A percentile compares a stretch with the other conserved stretches of the same genome.
Conservation (phyloP, 1,139 yeast species). For the Yamadazyma pseudoaaseri region DNA sequence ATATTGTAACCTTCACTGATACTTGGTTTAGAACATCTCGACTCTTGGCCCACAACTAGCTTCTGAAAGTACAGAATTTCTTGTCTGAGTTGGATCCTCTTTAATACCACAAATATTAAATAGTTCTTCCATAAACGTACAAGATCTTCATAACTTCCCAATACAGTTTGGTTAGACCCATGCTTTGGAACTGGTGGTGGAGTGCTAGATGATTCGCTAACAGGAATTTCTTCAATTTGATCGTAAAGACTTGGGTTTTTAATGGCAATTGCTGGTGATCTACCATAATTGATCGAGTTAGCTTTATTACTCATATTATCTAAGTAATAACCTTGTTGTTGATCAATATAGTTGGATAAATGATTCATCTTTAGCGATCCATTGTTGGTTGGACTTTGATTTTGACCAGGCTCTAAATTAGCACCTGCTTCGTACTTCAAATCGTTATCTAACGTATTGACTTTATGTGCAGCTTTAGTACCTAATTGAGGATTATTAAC, state of each 20-base stretch:
- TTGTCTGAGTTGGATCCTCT: conserved; percentile 41
- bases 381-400: conserved; percentile 19
- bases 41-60: conserved; percentile 21
- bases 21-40: conserved; percentile 9
- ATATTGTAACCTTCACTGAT: conserved; percentile 9
- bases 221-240: conserved; percentile 18
- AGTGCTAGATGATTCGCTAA: conserved; percentile 18
- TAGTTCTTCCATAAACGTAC: conserved; percentile 38
- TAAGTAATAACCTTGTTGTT: conserved; percentile 25
- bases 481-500: conserved; percentile 31
- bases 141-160: conserved; percentile 16
- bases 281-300: conserved; percentile 19
- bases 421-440: conserved; percentile 32
- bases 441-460: conserved; percentile 22
- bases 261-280: conserved; percentile 5
- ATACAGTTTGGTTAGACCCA: conserved; percentile 10
- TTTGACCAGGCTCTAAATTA: neutral
- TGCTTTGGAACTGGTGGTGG: conserved; percentile 30
- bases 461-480: conserved; percentile 16
- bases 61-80: conserved; percentile 39
- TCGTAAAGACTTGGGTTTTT: conserved; percentile 7
- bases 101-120: conserved; percentile 34
- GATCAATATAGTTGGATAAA: conserved; percentile 27
- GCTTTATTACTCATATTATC: conserved; percentile 15
- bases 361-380: conserved; percentile 20